Conservation (phyloP, 345 rosid species). For the Noccaea bulbosa region DNA sequence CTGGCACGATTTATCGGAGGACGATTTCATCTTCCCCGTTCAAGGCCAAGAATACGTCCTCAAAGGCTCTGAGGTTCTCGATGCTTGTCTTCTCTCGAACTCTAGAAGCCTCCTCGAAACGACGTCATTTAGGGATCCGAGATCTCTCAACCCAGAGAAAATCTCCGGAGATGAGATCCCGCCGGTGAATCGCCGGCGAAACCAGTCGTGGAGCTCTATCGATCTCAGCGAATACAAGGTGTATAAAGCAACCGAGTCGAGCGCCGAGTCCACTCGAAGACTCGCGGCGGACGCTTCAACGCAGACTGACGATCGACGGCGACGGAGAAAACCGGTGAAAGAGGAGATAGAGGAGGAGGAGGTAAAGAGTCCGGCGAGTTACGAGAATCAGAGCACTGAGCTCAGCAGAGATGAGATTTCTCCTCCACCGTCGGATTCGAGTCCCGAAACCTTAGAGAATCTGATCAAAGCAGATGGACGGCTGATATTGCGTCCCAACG, state of each 20-base stretch:
- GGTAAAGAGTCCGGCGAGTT: conserved; percentile 33
- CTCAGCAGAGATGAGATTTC: conserved; percentile 81
- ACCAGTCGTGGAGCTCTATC: conserved; percentile 85
- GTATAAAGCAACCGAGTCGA: conserved; percentile 60
- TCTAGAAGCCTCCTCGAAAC: conserved; percentile 52
- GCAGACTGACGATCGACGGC: conserved; percentile 74
- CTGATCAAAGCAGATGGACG: conserved; percentile 82
- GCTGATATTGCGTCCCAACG: conserved; percentile 47
- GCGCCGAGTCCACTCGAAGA: conserved; percentile 53
- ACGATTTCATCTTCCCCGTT: conserved; percentile 78
- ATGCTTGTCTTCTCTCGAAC: conserved; percentile 45
- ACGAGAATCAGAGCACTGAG: conserved; percentile 54
- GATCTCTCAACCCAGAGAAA: conserved; percentile 34
- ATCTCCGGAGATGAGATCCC: conserved; percentile 51
- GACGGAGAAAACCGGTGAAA: conserved; percentile 56
- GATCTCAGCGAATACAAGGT: conserved; percentile 83
- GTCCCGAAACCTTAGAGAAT: conserved; percentile 87
- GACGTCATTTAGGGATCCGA: conserved; percentile 54
- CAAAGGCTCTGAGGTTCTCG: conserved; percentile 88
- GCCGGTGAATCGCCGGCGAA: conserved; percentile 55
- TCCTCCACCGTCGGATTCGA: conserved; percentile 97
- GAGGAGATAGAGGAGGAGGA: conserved; percentile 38
- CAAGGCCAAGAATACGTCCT: conserved; percentile 90
- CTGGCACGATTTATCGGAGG: conserved; percentile 87
- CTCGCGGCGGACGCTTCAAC: conserved; percentile 90